Base-by-base conservation (phyloP, 2,329 filamentous ascomycete genomes). In the Fusarium chuoi region DNA sequence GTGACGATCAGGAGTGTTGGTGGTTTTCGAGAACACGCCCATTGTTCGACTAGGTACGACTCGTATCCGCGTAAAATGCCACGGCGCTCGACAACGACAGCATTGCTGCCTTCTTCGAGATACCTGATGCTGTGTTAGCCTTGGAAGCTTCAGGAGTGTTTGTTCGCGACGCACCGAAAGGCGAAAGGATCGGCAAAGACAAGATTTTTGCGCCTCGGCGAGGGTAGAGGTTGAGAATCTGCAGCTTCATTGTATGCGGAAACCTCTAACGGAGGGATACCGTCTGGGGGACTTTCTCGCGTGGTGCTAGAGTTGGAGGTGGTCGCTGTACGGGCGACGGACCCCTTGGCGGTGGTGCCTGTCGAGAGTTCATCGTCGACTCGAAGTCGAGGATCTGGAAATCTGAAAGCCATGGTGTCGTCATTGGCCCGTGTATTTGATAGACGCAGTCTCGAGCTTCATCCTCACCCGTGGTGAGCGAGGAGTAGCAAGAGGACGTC, bases 1-100 rank as follows among this genome's bases (percentile, higher is more conserved):
- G 95, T 98, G 46, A 93, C 93, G 74, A 98, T 97, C 56, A 97
- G 90, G 73, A 97, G 93, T 22, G 96, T 98, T 2, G 96, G 96
- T 71, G 97, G 94, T 64, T 91, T 89, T 59, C 96, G 91, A 18
- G 96, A 98, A 82, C 95, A 98, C 11, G 94, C 94, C 96, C 96
- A 99, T 86, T 99, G 96, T 82, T 98, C 96, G 74, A 98, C 94
- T 22, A 98, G 85, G 82, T 98, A 98, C 70, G 96, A 87, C 82
- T 98, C 95, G 83, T 98, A 98, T 74, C 96, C 96, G 69, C 89
- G 85, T 11, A 99, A 87, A 56, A 89, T 85, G 56, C 88, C 87
- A 62, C 90, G 90, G 60, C 92, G 91, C 76, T 95, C 90, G 73
- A 98, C 86, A 13, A 98, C 90, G 7, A 87, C 87, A 8, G 94